Evolutionary conservation across 768 basidiomycete species (phyloP).

Genomic region (Neoboletus brunneissimus): DNA sequence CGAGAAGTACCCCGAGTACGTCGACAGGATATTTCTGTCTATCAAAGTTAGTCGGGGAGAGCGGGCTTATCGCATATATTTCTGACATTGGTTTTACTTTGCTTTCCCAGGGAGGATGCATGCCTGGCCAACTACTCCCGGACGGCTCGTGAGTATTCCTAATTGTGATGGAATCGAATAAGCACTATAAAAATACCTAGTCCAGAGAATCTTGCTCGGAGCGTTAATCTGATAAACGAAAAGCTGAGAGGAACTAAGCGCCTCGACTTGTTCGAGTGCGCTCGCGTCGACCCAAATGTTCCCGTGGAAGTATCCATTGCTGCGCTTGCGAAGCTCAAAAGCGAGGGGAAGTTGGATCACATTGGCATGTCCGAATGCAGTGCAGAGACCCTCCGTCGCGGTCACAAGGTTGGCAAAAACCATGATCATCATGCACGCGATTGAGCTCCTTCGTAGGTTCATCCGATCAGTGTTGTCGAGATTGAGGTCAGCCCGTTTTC

Average conservation of each 20-base stretch:
- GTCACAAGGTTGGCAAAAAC: conserved; percentile 15
- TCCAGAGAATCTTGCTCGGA: conserved; percentile 44
- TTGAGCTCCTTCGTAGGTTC: conserved; percentile 35
- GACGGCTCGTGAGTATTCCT: conserved; percentile 32
- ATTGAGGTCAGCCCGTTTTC: conserved; percentile 67
- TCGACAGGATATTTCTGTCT: conserved; percentile 34
- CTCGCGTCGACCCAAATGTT: conserved; percentile 44
- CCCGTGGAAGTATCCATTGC: conserved; percentile 46
- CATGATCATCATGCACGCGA: no score
- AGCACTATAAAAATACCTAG: background rate
- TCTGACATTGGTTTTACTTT: background rate
- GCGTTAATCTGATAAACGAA: conserved; percentile 42
- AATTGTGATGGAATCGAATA: background rate
- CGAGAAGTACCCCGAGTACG: conserved; percentile 35
- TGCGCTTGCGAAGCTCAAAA: conserved; percentile 40
- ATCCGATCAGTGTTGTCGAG: conserved; percentile 58
- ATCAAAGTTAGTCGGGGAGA: conserved; percentile 26
- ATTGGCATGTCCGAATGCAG: conserved; percentile 59
- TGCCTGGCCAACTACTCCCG: background rate
- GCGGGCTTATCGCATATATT: background rate
- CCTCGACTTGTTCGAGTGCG: conserved; percentile 59
- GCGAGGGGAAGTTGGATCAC: conserved; percentile 39
- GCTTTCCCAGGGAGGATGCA: conserved; percentile 22
- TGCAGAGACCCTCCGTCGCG: conserved; percentile 46
- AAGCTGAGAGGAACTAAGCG: conserved; percentile 51